Evolutionary conservation across 106 monocot species (phyloP).

Genomic region (Phalaenopsis aphrodite): DNA sequence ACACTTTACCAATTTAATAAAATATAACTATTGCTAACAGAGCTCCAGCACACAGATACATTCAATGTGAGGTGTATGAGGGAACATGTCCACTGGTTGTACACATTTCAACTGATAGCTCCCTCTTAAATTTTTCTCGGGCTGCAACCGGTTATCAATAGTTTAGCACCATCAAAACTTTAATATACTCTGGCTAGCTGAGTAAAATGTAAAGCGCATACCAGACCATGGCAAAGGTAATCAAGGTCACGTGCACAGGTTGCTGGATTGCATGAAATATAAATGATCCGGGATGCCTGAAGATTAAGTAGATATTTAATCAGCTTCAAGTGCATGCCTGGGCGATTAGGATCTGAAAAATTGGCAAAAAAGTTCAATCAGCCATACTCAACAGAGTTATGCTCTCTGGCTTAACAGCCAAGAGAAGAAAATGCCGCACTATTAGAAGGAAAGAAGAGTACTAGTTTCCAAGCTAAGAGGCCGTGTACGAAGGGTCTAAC

Average conservation of each 20-base stretch:
- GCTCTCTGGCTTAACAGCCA: neutral
- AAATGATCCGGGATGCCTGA: conserved; percentile 52
- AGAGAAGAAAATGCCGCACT: neutral
- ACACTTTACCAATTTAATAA: neutral
- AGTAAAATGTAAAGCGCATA: conserved; percentile 20
- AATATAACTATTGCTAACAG: neutral
- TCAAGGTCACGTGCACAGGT: conserved; percentile 94
- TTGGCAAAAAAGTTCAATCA: neutral
- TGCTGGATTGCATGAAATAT: conserved; percentile 94
- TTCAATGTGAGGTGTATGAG: conserved; percentile 93
- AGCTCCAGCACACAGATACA: conserved; percentile 86
- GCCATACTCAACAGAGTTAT: neutral
- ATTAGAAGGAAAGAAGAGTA: neutral
- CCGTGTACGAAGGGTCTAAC: neutral
- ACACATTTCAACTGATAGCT: conserved; percentile 71
- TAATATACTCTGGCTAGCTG: neutral
- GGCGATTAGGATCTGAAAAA: conserved; percentile 86
- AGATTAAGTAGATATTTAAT: conserved; percentile 81
- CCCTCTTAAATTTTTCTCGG: conserved; percentile 57
- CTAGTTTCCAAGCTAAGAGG: neutral
- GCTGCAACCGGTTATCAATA: conserved; percentile 20
- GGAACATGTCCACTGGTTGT: conserved; percentile 96
- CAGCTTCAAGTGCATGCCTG: conserved; percentile 93
- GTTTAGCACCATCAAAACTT: neutral
- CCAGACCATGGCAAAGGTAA: conserved; percentile 91